Base-by-base conservation (phyloP, 106 monocot genomes). In the Allium fistulosum region DNA sequence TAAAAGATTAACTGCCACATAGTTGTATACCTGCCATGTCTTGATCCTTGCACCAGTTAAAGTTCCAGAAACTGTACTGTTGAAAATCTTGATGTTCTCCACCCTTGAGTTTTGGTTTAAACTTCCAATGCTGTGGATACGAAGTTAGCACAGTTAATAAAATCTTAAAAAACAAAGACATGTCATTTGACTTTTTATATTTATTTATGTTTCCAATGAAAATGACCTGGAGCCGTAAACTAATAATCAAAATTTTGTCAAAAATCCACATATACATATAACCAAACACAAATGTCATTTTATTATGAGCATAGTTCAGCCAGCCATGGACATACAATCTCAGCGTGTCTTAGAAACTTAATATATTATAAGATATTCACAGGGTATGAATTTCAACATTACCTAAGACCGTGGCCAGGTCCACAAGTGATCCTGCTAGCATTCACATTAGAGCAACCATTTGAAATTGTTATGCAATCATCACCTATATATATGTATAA, bases 381-480 rank as follows among this genome's bases (percentile, higher is more conserved):
- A 52, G 0, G 26, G 10, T 18, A 46, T 1, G 28, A 14, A 69
- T 57, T 53, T 8, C 22, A 9, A 61, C 37, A 10, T 0, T 46
- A 72, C 72, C 72, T 72, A 53, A 72, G 61, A 11, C 72, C 72
- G 27, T 72, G 72, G 9, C 72, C 72, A 9, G 72, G 72, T 8
- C 72, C 72, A 45, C 72, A 72, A 10, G 61, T 72, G 12, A 72
- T 53, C 15, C 14, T 3, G 52, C 72, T 72, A 9, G 61, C 57
- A 72, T 72, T 72, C 15, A 72, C 53, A 28, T 53, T 63, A 11
- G 28, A 63, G 62, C 72, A 37, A n/a, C 72, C 51, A 4, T 61
- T 11, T 62, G 28, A 61, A 11, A 72, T 53, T 2, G 72, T 63
- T 9, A 72, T 22, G 26, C 72, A 72, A 46, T 72, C 72, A 53